Conservation (phyloP, 352 stramenopile species). For the Paralagenidium karlingii region DNA sequence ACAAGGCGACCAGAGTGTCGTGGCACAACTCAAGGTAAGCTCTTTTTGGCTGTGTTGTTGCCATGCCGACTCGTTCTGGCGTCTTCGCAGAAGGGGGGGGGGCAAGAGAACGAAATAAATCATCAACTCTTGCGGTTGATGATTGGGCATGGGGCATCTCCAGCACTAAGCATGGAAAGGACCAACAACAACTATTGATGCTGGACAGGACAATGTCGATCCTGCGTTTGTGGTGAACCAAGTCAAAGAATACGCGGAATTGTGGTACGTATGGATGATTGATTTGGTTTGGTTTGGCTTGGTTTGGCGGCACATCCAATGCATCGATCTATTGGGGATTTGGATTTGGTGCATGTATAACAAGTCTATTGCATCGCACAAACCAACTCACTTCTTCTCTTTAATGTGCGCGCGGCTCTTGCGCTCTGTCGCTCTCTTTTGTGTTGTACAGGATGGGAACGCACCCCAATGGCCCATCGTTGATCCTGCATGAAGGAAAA, state of each 20-base stretch:
- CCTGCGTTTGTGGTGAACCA: conserved; percentile 10
- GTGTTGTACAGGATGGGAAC: conserved; percentile 80
- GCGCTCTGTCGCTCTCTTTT: not conserved
- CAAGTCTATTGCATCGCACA: conserved; percentile 1
- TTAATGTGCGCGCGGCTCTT: too few species aligned
- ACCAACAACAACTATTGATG: conserved; percentile 8
- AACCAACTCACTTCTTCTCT: not conserved
- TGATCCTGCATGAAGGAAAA: conserved; percentile 33
- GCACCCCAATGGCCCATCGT: conserved; percentile 86
- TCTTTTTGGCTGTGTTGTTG: not conserved
- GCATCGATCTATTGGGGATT: not conserved
- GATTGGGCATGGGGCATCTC: conserved; percentile 22
- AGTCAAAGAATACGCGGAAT: conserved; percentile 54
- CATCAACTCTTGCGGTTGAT: not conserved
- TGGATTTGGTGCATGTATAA: too few species aligned
- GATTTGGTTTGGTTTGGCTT: conserved; percentile 1
- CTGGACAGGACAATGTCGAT: conserved; percentile 1
- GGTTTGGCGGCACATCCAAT: not conserved
- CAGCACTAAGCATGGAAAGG: conserved; percentile 31
- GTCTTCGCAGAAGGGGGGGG: not conserved
- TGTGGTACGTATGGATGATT: conserved; percentile 48
- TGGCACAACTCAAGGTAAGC: conserved; percentile 80
- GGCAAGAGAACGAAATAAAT: not conserved
- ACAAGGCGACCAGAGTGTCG: conserved; percentile 54
- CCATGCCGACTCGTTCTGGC: not conserved